Base-by-base conservation (phyloP, 768 basidiomycete species). In the Lactarius psammicola region DNA sequence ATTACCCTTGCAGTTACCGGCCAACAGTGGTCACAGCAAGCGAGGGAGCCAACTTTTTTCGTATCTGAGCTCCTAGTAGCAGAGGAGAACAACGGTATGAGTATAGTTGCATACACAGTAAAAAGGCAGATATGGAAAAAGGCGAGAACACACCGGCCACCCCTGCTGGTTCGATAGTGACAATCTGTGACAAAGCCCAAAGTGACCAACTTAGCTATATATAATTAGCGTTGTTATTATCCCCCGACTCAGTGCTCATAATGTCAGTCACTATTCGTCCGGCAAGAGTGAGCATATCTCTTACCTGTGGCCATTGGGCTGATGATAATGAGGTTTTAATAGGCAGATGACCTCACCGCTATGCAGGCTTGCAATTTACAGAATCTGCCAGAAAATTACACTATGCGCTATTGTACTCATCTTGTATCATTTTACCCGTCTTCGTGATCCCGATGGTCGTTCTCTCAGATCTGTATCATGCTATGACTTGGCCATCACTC, bases 291-390 rank as follows among this genome's bases (percentile, higher is more conserved):
- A 56, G 72, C 69, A n/a, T 44, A 15, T 8, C 44, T 51, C 36
- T 20, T 46, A 53, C 33, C 31, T 30, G 44, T n/a, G 44, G 28
- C 26, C 56, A 13, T 55, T 49, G 26, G 26, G 58, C 63, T 70
- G 68, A 54, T 73, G 26, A 30, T 17, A 13, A 33, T 74, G 64
- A 74, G 40, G 23, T 33, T 53, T 18, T 42, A 23, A 63, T 26
- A 95, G 93, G 84, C 90, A 72, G 91, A 90, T 58, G 95, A 97
- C 77, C 83, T 96, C 69, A 79, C 87, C 70, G 93, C 90, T 18
- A 96, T 97, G 93, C 95, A 98, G 76, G 89, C 93, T 62, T 88
- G 91, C 73, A 98, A 98, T 76, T 80, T 96, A 67, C 88, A 94
- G 75, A 97, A 96, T 73, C 79, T 98, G 34, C 95, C 95, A 0